Evolutionary conservation across 306 rosid species (phyloP).

Genomic region (Oemleria cerasiformis): DNA sequence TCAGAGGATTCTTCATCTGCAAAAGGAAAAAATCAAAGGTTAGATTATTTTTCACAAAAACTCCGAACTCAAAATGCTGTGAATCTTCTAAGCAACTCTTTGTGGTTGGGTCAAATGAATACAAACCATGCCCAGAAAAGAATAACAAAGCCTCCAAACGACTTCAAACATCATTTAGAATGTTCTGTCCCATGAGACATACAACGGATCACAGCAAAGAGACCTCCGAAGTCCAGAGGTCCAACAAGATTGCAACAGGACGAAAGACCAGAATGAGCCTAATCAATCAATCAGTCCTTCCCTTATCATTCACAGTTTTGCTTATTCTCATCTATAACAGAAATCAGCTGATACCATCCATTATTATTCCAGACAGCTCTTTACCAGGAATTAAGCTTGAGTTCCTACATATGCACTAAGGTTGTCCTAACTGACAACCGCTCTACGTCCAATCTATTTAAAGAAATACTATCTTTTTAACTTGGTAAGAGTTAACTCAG

Average conservation of each 20-base stretch:
- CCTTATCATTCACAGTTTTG: not conserved
- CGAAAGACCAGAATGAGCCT: not conserved
- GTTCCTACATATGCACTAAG: not conserved
- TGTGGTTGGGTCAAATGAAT: not conserved
- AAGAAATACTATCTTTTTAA: not conserved
- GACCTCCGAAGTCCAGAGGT: not conserved
- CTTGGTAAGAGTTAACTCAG: not conserved
- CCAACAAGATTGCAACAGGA: not conserved
- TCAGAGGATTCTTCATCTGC: constrained; percentile 78
- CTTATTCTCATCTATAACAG: not conserved
- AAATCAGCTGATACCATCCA: not conserved
- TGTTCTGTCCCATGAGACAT: not conserved
- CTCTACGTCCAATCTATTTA: not conserved
- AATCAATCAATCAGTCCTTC: not conserved
- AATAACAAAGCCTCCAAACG: not conserved
- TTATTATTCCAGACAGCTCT: not conserved
- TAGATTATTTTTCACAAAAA: constrained; percentile 5
- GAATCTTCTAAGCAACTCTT: not conserved
- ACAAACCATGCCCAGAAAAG: not conserved
- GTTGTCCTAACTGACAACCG: not conserved
- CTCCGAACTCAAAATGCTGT: not conserved
- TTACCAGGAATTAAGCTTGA: not conserved
- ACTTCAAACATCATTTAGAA: not conserved
- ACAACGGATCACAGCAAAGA: not conserved
- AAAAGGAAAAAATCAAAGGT: constrained; percentile 16